Evolutionary conservation across 192 early-diverging fungal species (phyloP).

Genomic region (Coemansia sp.): DNA sequence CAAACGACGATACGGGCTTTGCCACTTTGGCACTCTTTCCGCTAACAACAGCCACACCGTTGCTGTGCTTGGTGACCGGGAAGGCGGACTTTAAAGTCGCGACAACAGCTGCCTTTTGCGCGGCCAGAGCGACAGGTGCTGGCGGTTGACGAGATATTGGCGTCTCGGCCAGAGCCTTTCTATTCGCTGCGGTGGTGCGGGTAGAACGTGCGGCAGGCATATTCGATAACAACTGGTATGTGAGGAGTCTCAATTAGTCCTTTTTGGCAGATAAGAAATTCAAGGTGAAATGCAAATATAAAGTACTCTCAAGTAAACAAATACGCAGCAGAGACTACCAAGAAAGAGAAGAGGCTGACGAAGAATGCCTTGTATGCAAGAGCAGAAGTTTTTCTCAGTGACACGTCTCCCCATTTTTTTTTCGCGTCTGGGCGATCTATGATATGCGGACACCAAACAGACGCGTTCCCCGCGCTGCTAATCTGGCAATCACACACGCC

Average conservation of each 20-base stretch:
- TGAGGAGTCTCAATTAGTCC: slow-evolving; percentile 9
- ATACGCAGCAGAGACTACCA: slow-evolving; percentile 7
- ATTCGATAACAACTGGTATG: not conserved
- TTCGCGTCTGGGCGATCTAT: slow-evolving; percentile 20
- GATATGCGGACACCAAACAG: slow-evolving; percentile 16
- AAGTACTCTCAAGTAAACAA: slow-evolving; percentile 3
- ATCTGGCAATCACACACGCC: slow-evolving; percentile 1
- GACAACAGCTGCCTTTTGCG: slow-evolving; percentile 10
- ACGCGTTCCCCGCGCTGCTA: slow-evolving; percentile 4
- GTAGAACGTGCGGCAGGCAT: slow-evolving; percentile 48
- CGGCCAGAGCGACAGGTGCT: slow-evolving; percentile 1
- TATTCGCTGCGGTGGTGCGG: slow-evolving; percentile 19
- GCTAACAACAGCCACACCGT: not conserved
- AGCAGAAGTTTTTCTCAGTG: not conserved
- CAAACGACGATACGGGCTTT: slow-evolving; percentile 26
- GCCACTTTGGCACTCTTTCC: slow-evolving; percentile 12
- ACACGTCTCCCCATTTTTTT: slow-evolving; percentile 8
- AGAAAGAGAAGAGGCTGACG: not conserved
- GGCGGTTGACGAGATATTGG: slow-evolving; percentile 29
- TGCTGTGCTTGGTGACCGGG: slow-evolving; percentile 36
- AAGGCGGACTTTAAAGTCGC: slow-evolving; percentile 38
- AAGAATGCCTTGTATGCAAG: not conserved
- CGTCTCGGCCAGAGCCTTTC: slow-evolving; percentile 43
- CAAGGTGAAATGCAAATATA: not conserved
- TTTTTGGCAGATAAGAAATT: not conserved